Evolutionary conservation across 345 rosid species (phyloP), one percentile per base, ranked within the genome.

Genomic region (Melastoma malabathricum): DNA sequence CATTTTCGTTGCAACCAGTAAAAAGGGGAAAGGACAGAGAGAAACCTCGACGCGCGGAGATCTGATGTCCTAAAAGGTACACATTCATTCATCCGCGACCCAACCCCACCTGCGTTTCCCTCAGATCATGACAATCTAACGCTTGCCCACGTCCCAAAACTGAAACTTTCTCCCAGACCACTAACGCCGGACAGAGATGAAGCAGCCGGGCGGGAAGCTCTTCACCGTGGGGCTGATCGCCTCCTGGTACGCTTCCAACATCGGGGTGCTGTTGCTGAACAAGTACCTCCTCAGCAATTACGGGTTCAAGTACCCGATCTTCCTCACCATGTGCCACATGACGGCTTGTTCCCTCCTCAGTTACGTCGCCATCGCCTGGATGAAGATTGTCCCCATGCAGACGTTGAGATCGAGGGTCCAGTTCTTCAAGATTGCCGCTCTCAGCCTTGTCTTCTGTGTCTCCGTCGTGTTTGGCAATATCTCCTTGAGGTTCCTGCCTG

Each of bases 261-360:
- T 93, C 57, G 97, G 99, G 31, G 99, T 93, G 0, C 60, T 93
- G 68, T 55, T 93, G 51, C 73, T 93, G 20, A 93, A 93, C 83
- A 93, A 93, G 77, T 93, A 88, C 66, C 66, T 88, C 59, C 72
- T 93, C 4, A 85, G 94, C 77, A 88, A 88, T 63, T 93, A 88
- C 18, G 99, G 97, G 4, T 93, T 93, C 85, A 93, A 78, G 77
- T 93, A 88, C 66, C 99, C 99, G 61, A 93, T 93, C 75, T 93
- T 93, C 65, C 74, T 93, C 56, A 88, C 99, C 59, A 88, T 93
- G 97, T 93, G 99, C 55, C 99, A 93, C 76, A 93, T 93, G 99
- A 93, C 94, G 10, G 97, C 99, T 38, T 93, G 99, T 54, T 83
- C 94, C 38, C 60, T 93, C 67, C 69, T 93, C 29, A 88, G 97